These are phyloP conservation scores for Sporothrix globosa DNA, from an alignment of 2,329 filamentous ascomycete species.

Conservation along the genomic window DNA sequence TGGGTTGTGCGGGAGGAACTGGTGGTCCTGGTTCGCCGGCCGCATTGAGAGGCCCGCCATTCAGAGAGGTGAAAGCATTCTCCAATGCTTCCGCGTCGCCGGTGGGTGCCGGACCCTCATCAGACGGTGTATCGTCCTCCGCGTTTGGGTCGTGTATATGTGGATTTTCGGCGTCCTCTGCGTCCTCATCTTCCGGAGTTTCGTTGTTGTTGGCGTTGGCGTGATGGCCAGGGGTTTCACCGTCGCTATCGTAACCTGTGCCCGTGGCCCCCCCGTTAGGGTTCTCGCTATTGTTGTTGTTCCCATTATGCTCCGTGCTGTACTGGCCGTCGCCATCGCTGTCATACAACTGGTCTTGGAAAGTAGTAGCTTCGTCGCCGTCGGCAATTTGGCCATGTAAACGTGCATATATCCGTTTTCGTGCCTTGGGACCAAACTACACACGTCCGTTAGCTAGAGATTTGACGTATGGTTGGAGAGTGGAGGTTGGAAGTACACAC, in stretches of 20 bases:
- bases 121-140: neutral
- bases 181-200: neutral
- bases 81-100: constrained; percentile 10
- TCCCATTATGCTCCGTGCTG: neutral
- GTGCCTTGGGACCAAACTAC: constrained; percentile 34
- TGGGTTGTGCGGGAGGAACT: neutral
- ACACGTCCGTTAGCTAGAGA: constrained; percentile 2
- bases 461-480: neutral
- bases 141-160: neutral
- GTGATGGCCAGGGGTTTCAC: neutral
- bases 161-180: neutral
- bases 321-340: constrained; percentile 6
- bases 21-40: neutral
- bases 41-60: neutral
- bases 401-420: constrained; percentile 26
- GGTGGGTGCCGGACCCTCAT: no score
- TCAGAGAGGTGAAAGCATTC: neutral
- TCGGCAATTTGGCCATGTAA: neutral
- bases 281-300: neutral
- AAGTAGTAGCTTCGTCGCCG: neutral
- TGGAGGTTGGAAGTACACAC: constrained; percentile 34
- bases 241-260: neutral
- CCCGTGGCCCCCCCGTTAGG: constrained; percentile 5
- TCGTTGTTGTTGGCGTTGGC: neutral
- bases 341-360: neutral